Percentiles rank a stretch among this genome's conserved stretches.
These are phyloP conservation scores for Apium graveolens DNA, from an alignment of 129 eudicot species.

Conservation along the genomic window DNA sequence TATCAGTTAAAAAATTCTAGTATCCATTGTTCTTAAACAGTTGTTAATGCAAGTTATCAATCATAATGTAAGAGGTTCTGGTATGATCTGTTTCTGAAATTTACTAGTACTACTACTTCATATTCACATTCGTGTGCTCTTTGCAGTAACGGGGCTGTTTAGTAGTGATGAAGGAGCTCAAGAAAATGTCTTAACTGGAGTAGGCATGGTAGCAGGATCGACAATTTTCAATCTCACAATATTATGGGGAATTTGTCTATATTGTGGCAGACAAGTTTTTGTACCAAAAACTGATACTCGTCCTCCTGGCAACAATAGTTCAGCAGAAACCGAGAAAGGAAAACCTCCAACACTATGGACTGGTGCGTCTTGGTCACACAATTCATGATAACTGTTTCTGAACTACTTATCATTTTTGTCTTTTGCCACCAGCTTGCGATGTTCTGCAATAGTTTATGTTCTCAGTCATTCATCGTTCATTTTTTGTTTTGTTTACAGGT, in stretches of 20 bases:
- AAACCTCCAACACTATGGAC: neutral
- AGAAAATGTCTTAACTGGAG: constrained; percentile 60
- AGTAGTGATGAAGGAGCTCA: constrained; percentile 47
- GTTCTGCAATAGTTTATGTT: neutral
- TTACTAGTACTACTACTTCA: neutral
- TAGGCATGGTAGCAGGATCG: constrained; percentile 69
- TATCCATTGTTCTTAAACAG: neutral
- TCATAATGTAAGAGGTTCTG: neutral
- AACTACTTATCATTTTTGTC: neutral
- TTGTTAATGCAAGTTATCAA: neutral
- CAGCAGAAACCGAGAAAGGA: neutral
- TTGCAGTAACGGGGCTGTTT: constrained; percentile 54
- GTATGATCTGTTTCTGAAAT: neutral
- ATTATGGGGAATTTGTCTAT: constrained; percentile 70
- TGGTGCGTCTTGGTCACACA: neutral
- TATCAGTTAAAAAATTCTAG: no score
- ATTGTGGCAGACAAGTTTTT: constrained; percentile 32
- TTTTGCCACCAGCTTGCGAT: neutral
- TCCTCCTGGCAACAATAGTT: constrained; percentile 13
- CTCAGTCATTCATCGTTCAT: neutral
- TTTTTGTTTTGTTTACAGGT: neutral
- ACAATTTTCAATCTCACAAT: constrained; percentile 59
- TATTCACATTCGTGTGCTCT: neutral
- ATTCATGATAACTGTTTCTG: neutral
- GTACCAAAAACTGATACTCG: neutral